Conservation (phyloP, 2,329 filamentous ascomycete species). For the Cladophialophora bantiana region DNA sequence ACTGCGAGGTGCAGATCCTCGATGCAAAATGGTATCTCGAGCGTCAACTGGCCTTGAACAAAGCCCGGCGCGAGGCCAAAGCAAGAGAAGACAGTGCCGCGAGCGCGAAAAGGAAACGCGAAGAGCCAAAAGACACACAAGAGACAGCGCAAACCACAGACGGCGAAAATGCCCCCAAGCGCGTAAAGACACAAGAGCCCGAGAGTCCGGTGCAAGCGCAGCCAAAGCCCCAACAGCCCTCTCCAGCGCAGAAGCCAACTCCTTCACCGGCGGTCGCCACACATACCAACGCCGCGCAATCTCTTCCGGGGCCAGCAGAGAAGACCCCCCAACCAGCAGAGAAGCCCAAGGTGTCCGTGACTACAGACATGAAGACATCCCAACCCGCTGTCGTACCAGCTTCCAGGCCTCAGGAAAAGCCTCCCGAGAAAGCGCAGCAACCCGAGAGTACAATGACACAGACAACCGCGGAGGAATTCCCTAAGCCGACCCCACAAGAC, state of each 20-base stretch:
- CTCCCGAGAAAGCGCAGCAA: conserved; percentile 19
- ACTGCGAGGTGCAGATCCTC: conserved; percentile 41
- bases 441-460: conserved; percentile 39
- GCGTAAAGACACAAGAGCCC: conserved; percentile 35
- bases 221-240: conserved; percentile 20
- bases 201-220: conserved; percentile 22
- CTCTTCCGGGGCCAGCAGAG: conserved; percentile 6
- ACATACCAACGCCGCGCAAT: conserved; percentile 5
- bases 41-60: conserved; percentile 37
- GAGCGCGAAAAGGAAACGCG: conserved; percentile 36
- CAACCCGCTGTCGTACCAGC: conserved; percentile 18
- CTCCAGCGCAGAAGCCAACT: conserved; percentile 11
- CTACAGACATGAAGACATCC: conserved; percentile 26
- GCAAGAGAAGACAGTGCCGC: conserved; percentile 37
- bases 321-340: conserved; percentile 29
- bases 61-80: conserved; percentile 37
- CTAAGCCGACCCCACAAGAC: conserved; percentile 41
- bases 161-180: conserved; percentile 36
- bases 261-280: conserved; percentile 1
- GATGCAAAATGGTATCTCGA: conserved; percentile 42
- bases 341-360: conserved; percentile 22
- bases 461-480: conserved; percentile 31
- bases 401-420: conserved; percentile 28
- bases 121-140: conserved; percentile 32
- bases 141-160: conserved; percentile 23